Conservation (phyloP, 2,329 filamentous ascomycete species). For the Curvularia lunata region DNA sequence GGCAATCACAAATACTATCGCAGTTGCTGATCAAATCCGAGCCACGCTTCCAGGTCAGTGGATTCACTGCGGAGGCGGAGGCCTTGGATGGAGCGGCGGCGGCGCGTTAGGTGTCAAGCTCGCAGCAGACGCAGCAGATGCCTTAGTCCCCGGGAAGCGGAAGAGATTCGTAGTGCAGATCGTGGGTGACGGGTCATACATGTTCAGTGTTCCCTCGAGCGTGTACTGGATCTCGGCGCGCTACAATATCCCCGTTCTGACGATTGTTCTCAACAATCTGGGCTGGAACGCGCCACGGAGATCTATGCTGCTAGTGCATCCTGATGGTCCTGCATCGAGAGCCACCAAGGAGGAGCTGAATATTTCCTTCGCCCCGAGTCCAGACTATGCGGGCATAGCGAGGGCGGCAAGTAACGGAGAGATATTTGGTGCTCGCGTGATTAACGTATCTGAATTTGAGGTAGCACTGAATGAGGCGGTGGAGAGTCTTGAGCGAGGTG, state of each 20-base stretch:
- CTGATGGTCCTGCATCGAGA: background rate
- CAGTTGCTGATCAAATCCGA: background rate
- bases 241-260: background rate
- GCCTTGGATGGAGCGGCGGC: background rate
- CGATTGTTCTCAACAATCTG: background rate
- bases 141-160: background rate
- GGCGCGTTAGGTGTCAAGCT: background rate
- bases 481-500: background rate
- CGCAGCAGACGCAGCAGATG: background rate
- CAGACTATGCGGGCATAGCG: background rate
- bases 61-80: background rate
- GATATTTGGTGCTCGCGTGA: background rate
- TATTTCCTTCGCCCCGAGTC: background rate
- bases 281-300: conserved; percentile 1
- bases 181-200: background rate
- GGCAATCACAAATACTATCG: background rate
- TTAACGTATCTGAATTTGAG: background rate
- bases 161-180: conserved; percentile 1
- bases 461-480: background rate
- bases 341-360: background rate
- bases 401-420: background rate
- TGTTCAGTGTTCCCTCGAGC: background rate
- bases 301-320: background rate
- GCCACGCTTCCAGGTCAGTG: background rate
- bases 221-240: background rate